Evolutionary conservation across 129 eudicot species (phyloP).

Genomic region (Artemisia argyi): DNA sequence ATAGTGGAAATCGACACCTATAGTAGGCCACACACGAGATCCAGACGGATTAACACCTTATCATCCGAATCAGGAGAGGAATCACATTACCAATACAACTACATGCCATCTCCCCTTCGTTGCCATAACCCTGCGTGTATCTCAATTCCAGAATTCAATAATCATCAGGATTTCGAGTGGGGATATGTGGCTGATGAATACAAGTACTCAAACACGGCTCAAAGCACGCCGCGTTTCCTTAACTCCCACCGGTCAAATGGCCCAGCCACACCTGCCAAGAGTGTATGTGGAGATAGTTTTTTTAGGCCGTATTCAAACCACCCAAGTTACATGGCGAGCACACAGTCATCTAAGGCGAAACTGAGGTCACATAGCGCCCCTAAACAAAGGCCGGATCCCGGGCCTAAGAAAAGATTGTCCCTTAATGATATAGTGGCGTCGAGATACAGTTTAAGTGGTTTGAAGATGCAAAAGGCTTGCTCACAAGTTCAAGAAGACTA

Average conservation of each 20-base stretch:
- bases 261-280: constrained; percentile 73
- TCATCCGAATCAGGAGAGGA: constrained; percentile 59
- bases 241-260: constrained; percentile 43
- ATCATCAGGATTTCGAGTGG: constrained; percentile 66
- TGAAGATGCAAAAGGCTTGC: constrained; percentile 75
- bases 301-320: constrained; percentile 61
- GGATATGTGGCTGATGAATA: constrained; percentile 46
- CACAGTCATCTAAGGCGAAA: constrained; percentile 84
- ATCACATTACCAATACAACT: constrained; percentile 34
- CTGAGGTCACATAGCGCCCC: constrained; percentile 89
- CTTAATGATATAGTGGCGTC: constrained; percentile 81
- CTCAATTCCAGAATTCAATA: constrained; percentile 56
- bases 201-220: constrained; percentile 60
- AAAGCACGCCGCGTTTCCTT: constrained; percentile 72
- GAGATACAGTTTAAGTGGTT: constrained; percentile 81
- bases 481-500: constrained; percentile 60
- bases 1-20: constrained; percentile 86
- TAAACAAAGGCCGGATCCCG: constrained; percentile 75
- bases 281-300: constrained; percentile 78
- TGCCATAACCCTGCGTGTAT: constrained; percentile 52
- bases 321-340: constrained; percentile 85
- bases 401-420: constrained; percentile 66
- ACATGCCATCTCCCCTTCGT: constrained; percentile 59
- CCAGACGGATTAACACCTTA: constrained; percentile 59
- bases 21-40: constrained; percentile 66